phyloP scores from a whole-genome alignment of 2,329 filamentous ascomycete genomes.

The Sarocladium brachiariae region DNA sequence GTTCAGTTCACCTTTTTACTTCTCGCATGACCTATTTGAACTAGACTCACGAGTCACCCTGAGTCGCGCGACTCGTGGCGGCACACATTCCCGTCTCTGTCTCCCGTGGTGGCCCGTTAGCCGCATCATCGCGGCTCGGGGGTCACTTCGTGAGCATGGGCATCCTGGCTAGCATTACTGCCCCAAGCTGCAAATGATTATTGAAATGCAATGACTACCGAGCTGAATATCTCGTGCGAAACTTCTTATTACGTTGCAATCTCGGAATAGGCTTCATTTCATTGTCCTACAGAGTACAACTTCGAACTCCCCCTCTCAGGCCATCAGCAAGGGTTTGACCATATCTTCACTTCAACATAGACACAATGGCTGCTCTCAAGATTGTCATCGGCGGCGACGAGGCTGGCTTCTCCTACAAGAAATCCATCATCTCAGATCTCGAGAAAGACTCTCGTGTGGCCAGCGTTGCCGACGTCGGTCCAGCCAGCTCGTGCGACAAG shows the following conservation, averaged over 20 bases:
- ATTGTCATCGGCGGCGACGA: constrained; percentile 31
- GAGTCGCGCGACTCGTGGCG: too few relatives aligned
- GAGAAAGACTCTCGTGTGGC: constrained; percentile 59
- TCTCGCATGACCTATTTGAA: too few relatives aligned
- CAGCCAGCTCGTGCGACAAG: constrained; percentile 58
- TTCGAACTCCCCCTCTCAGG: not conserved
- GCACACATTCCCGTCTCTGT: too few relatives aligned
- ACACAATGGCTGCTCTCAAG: constrained; percentile 9
- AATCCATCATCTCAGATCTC: constrained; percentile 66
- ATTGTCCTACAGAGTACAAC: too few relatives aligned
- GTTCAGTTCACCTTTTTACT: too few relatives aligned
- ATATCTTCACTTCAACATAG: not conserved
- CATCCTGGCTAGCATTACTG: too few relatives aligned
- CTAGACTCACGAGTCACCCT: too few relatives aligned
- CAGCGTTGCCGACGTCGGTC: constrained; percentile 67
- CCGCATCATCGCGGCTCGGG: not conserved
- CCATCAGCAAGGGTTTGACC: not conserved
- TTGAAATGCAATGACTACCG: too few relatives aligned
- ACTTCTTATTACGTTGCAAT: too few relatives aligned
- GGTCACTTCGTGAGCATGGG: not conserved
- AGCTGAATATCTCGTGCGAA: too few relatives aligned
- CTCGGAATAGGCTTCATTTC: too few relatives aligned
- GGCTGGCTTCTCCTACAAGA: constrained; percentile 73
- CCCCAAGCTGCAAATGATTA: not conserved
- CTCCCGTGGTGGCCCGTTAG: not conserved